Conservation (phyloP, 176 grass and related monocot genomes). For the Triticum timopheevii region DNA sequence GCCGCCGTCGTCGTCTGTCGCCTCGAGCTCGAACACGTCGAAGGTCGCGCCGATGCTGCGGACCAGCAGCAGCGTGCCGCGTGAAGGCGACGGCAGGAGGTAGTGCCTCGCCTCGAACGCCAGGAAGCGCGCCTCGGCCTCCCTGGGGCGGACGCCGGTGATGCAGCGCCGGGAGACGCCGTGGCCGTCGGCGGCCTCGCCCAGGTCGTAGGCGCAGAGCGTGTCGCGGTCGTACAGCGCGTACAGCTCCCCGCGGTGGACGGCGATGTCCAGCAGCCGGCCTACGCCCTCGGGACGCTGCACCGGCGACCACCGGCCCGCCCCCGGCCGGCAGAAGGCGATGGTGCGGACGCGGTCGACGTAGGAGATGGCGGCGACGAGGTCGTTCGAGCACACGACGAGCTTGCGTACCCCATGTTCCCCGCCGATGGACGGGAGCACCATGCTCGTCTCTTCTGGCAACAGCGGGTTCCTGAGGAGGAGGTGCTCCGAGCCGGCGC, state of each 20-base stretch:
- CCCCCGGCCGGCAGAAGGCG: not conserved
- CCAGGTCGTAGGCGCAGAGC: not conserved
- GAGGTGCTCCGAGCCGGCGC: not conserved
- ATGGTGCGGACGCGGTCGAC: not conserved
- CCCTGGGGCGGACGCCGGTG: not conserved
- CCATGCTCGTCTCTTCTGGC: not conserved
- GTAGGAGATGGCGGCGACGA: not conserved
- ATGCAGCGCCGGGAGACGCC: not conserved
- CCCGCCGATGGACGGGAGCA: not conserved
- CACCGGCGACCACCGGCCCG: not conserved
- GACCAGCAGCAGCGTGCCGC: slow-evolving; percentile 11
- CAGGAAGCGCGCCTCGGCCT: not conserved
- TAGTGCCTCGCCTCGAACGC: not conserved
- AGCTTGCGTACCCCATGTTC: not conserved
- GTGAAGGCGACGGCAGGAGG: not conserved
- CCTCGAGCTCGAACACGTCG: not conserved
- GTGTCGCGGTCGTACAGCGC: not conserved
- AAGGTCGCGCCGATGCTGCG: not conserved
- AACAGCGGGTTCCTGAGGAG: not conserved
- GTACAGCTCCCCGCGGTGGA: not conserved
- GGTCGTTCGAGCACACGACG: not conserved
- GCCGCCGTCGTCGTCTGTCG: not conserved
- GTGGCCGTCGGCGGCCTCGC: not conserved
- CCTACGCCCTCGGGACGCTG: not conserved
- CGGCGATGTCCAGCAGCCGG: not conserved